phyloP scores from a whole-genome alignment of 2,329 filamentous ascomycete genomes.

The Nakataea oryzae region DNA sequence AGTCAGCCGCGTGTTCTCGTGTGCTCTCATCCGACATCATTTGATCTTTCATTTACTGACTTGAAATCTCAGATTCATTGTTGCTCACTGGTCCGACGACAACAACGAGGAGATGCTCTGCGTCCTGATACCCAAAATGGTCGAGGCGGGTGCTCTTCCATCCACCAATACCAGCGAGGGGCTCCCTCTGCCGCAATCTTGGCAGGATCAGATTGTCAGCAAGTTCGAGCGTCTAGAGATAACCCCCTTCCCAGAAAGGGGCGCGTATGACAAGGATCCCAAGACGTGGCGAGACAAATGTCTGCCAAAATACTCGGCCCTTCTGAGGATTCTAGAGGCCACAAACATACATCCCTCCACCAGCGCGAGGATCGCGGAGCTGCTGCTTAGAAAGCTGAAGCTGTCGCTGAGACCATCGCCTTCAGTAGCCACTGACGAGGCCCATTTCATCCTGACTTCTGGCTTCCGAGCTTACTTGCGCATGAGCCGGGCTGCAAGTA shows the following conservation, averaged over 20 bases:
- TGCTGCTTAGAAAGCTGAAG: constrained; percentile 55
- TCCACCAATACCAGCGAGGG: constrained; percentile 34
- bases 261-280: constrained; percentile 50
- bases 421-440: constrained; percentile 45
- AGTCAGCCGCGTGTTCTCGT: constrained; percentile 9
- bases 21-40: neutral
- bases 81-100: constrained; percentile 59
- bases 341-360: constrained; percentile 56
- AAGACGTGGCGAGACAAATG: constrained; percentile 53
- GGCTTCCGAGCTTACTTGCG: constrained; percentile 65
- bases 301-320: constrained; percentile 56
- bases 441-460: constrained; percentile 64
- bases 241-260: constrained; percentile 54
- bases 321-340: constrained; percentile 52
- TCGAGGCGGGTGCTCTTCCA: constrained; percentile 43
- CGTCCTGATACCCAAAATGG: constrained; percentile 56
- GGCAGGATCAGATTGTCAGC: constrained; percentile 63
- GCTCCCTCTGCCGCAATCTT: constrained; percentile 50
- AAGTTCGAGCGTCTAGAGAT: constrained; percentile 57
- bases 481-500: constrained; percentile 48
- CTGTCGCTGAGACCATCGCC: constrained; percentile 52
- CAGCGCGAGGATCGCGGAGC: constrained; percentile 53
- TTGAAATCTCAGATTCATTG: constrained; percentile 53
- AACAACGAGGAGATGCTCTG: constrained; percentile 59
- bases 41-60: constrained; percentile 13